phyloP scores from a whole-genome alignment of 2,329 filamentous ascomycete genomes.

The Talaromyces islandicus region DNA sequence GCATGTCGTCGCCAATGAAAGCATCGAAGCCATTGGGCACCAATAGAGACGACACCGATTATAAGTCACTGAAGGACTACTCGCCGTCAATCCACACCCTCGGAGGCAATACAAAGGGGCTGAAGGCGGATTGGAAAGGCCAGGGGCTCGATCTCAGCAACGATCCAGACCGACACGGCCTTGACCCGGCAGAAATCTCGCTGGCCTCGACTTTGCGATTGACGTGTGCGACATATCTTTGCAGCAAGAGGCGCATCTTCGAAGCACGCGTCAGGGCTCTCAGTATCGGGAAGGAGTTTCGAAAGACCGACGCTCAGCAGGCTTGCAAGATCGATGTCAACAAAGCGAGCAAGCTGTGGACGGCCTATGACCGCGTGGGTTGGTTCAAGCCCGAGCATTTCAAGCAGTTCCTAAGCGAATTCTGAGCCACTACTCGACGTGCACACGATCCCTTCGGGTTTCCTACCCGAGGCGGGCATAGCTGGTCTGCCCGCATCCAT shows the following conservation, averaged over 20 bases:
- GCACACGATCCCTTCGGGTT: background rate
- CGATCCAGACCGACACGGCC: slow-evolving; percentile 62
- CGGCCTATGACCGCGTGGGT: slow-evolving; percentile 77
- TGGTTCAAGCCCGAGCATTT: slow-evolving; percentile 63
- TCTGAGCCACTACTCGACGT: background rate
- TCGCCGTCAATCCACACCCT: slow-evolving; percentile 65
- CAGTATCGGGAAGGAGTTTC: slow-evolving; percentile 71
- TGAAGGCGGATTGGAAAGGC: slow-evolving; percentile 86
- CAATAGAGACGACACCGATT: slow-evolving; percentile 79
- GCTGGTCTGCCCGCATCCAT: slow-evolving; percentile 8
- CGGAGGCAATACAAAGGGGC: slow-evolving; percentile 58
- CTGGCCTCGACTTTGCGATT: slow-evolving; percentile 75
- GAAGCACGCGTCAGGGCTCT: slow-evolving; percentile 63
- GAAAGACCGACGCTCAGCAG: slow-evolving; percentile 92
- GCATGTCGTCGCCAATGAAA: slow-evolving; percentile 33
- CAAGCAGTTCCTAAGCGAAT: slow-evolving; percentile 32
- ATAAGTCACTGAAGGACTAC: slow-evolving; percentile 63
- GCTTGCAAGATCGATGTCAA: slow-evolving; percentile 98
- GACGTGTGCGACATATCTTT: slow-evolving; percentile 81
- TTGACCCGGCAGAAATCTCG: slow-evolving; percentile 71
- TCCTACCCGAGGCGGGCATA: slow-evolving; percentile 1
- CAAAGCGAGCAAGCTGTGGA: slow-evolving; percentile 90
- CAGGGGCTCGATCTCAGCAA: slow-evolving; percentile 67
- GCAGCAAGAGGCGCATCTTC: slow-evolving; percentile 90
- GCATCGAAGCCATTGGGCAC: slow-evolving; percentile 44